Evolutionary conservation across 139 green algal species (phyloP).

Genomic region (Volvox reticuliferus): DNA sequence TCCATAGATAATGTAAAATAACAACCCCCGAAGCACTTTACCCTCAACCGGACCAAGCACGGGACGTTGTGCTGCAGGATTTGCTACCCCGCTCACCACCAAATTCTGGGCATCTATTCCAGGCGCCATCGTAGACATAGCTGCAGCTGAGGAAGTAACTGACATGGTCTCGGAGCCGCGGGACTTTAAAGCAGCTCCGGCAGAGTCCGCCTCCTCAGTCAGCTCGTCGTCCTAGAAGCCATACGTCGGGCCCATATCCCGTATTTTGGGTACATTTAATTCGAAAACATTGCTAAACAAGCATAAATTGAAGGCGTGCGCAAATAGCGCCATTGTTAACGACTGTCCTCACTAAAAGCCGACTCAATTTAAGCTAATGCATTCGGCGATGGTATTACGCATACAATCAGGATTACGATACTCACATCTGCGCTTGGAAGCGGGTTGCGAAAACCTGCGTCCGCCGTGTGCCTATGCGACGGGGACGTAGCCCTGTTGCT

Average conservation of each 20-base stretch:
- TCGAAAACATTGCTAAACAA: not conserved
- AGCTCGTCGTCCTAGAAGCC: not conserved
- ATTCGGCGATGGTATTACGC: no score
- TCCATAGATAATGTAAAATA: no score
- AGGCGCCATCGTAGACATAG: not conserved
- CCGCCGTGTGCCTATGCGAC: not conserved
- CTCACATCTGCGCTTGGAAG: conserved; percentile 6
- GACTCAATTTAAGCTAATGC: no score
- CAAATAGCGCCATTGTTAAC: no score
- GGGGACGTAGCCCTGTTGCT: not conserved
- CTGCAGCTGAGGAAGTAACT: not conserved
- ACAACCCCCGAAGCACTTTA: no score
- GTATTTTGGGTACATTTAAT: not conserved
- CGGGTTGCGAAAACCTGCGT: not conserved
- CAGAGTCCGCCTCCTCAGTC: not conserved
- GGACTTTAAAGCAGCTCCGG: not conserved
- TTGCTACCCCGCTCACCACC: no score
- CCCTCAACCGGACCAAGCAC: no score
- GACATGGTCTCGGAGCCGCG: conserved; percentile 11
- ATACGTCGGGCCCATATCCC: not conserved
- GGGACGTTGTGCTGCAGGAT: no score
- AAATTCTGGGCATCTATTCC: not conserved
- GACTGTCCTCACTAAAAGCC: no score
- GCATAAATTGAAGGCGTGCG: no score
- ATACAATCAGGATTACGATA: not conserved